These are phyloP conservation scores for Pseudozyma sp. DNA, from an alignment of 1,284 basidiomycete genomes.

Conservation along the genomic window DNA sequence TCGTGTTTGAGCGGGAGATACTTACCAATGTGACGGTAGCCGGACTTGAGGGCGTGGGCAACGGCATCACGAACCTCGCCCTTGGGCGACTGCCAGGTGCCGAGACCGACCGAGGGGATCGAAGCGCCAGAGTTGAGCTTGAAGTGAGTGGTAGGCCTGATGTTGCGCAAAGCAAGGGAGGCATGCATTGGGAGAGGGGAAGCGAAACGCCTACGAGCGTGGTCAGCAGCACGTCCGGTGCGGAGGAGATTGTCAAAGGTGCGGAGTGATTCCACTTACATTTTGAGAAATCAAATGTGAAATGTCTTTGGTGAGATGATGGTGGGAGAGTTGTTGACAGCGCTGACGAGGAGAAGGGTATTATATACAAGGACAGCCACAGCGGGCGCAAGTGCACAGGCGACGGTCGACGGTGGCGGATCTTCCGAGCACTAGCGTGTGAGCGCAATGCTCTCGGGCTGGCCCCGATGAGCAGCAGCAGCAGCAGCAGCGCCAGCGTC, in stretches of 20 bases:
- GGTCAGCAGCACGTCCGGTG: not conserved
- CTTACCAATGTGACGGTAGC: slow-evolving; percentile 58
- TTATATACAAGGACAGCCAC: slow-evolving; percentile 22
- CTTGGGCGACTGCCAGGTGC: slow-evolving; percentile 56
- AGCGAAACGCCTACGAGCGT: not conserved
- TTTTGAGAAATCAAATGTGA: slow-evolving; percentile 11
- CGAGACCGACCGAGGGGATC: slow-evolving; percentile 57
- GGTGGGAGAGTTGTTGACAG: not conserved
- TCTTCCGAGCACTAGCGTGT: too few relatives aligned
- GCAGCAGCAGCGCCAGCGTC: too few relatives aligned
- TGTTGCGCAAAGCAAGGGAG: not conserved
- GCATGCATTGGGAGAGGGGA: not conserved
- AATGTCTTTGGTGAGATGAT: not conserved
- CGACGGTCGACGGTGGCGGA: not conserved
- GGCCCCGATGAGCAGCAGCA: not conserved
- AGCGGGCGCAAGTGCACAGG: not conserved
- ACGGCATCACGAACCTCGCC: slow-evolving; percentile 73
- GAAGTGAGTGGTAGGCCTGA: slow-evolving; percentile 43
- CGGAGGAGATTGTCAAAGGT: too few relatives aligned
- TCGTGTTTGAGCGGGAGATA: slow-evolving; percentile 7
- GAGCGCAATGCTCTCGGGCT: not conserved
- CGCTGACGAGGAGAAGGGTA: slow-evolving; percentile 8
- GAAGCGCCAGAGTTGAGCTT: slow-evolving; percentile 57
- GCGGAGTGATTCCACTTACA: slow-evolving; percentile 18
- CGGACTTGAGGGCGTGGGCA: slow-evolving; percentile 59